A percentile compares a stretch with the other conserved stretches of the same genome.
Conservation (phyloP, 1,284 basidiomycete species). For the Takashimella koratensis region DNA sequence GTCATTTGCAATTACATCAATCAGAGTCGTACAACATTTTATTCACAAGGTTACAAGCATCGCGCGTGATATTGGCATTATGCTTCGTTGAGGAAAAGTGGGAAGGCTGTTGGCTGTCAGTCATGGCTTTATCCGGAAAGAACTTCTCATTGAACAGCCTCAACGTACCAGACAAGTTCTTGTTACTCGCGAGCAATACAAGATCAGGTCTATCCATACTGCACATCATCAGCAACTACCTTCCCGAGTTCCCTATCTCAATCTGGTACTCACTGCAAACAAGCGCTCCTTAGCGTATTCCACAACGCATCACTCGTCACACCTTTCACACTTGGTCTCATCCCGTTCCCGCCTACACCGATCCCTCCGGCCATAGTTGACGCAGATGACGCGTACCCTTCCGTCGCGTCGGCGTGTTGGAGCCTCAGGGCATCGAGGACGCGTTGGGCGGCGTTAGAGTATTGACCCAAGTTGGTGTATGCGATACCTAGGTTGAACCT, state of each 20-base stretch:
- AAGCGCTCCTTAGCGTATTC: constrained; percentile 77
- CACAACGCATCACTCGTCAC: constrained; percentile 73
- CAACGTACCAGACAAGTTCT: background rate
- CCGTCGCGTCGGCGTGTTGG: constrained; percentile 71
- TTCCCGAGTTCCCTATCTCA: no score
- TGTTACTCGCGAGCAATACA: background rate
- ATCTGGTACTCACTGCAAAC: constrained; percentile 56
- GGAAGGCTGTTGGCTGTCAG: no score
- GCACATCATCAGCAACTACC: background rate
- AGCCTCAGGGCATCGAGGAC: constrained; percentile 79
- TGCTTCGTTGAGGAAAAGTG: no score
- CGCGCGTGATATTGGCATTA: no score
- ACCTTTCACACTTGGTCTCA: constrained; percentile 51
- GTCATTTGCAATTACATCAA: no score
- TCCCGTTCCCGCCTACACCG: constrained; percentile 44
- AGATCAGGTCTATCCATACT: background rate
- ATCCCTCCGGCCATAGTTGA: constrained; percentile 29
- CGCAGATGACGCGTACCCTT: constrained; percentile 52
- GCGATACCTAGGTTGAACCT: constrained; percentile 91
- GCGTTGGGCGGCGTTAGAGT: constrained; percentile 76
- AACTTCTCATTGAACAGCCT: no score
- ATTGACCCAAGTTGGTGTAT: constrained; percentile 80
- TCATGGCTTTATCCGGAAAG: no score
- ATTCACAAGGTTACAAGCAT: no score
- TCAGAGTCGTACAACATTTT: no score